Evolutionary conservation across 352 stramenopile species (phyloP), one percentile per base, ranked within the genome.

Genomic region (Phytopythium delawarense): DNA sequence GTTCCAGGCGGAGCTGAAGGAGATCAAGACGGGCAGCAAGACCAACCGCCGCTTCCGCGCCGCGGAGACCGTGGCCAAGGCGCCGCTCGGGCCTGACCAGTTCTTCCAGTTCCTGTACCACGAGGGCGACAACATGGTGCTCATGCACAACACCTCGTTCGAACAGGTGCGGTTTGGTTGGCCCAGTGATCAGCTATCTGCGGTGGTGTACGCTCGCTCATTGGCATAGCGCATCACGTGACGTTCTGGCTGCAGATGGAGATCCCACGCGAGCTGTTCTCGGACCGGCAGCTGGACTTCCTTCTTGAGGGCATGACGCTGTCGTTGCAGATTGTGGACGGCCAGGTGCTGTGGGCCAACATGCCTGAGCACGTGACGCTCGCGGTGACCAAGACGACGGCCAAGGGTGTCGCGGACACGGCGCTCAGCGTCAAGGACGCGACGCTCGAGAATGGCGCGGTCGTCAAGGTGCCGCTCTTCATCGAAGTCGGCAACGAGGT

Each of bases 21-120:
- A 95, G 66, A 91, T 94, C 58, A 93, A 92, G 76, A 93, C 84
- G 0, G 87, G 87, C 60, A 77, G 70, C 72, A 94, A 90, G 72
- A 92, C 82, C 49, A 95, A 88, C 65, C 77, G 79, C 32, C 87
- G 87, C 51, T 94, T 95, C 66, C 84, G 87, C 25, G 81, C 87
- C 7, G 83, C 87, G 4, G 87, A 95, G 72, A 89, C 61, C 9
- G 82, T 95, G 30, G 76, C 79, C 57, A 93, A 95, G 71, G 87
- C 84, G 13, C 78, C 87, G 12, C 66, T 95, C 9, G 82, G 78
- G 0, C 84, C 76, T 1, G 84, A 93, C 53, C 70, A 91, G 61
- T 72, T 69, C 63, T 94, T 88, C 64, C 87, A 95, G 71, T 93
- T 90, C 72, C 65, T 95, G 25, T 95, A 95, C 75, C 75, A 79